Base-by-base conservation (phyloP, 1,139 yeast genomes). In the Eremothecium cymbalariae region DNA sequence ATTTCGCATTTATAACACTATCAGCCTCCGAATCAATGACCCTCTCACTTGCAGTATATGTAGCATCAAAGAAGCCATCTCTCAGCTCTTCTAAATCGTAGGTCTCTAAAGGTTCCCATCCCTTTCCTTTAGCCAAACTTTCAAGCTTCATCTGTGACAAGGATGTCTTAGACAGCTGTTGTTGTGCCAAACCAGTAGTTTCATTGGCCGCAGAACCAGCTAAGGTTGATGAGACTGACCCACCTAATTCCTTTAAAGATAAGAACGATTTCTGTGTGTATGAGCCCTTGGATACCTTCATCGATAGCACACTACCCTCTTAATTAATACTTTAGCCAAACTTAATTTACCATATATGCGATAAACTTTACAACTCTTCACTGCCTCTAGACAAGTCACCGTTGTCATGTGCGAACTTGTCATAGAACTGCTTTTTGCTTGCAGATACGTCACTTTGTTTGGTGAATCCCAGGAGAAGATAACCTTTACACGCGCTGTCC, bases 1-100 rank as follows among this genome's bases (percentile, higher is more conserved):
- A 6, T 12, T 18, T n/a, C 26, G 22, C 32, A n/a, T 32, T 38
- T 13, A 37, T 36, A 8, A 48, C 47, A 8, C 40, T 38, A 11
- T 32, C 42, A 23, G 28, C 19, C 9, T 18, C 12, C 4, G 28
- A 11, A 4, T 12, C 28, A n/a, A 15, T 15, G 18, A 26, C 14
- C 28, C 36, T 34, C 18, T 51, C 53, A 5, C 53, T 63, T 16
- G 63, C 63, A n/a, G 59, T 53, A 40, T 59, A 68, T 1, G 62
- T 53, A 0, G 73, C 67, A 42, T 68, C 73, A 41, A 69, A 69
- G 43, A 64, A 68, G 2, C 72, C 73, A 35, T 65, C 65, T 41
- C 74, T 52, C 16, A 65, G 44, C 41, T 69, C 74, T 35, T 65
- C 67, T 12, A 67, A 36, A 2, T 59, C 63, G 39, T 55, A 64